These are phyloP conservation scores for Aaosphaeria arxii DNA, from an alignment of 2,329 filamentous ascomycete genomes.

Conservation along the genomic window DNA sequence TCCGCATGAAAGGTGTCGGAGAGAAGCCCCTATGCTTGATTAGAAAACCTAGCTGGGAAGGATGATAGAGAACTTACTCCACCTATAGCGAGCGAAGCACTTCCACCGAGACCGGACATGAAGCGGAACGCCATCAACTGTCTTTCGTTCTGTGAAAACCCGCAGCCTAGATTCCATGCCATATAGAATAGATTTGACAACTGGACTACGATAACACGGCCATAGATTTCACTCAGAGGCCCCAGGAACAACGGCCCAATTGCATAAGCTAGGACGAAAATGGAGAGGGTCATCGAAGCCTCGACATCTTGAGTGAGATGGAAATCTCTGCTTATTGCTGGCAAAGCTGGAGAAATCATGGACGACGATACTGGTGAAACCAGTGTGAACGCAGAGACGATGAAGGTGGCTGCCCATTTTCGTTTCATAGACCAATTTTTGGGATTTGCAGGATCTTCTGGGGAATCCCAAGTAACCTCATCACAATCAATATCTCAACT, in stretches of 20 bases:
- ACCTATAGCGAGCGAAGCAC: conserved; percentile 37
- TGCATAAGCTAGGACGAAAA: conserved; percentile 40
- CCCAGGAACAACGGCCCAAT: conserved; percentile 38
- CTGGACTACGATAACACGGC: conserved; percentile 36
- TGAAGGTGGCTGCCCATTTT: conserved; percentile 45
- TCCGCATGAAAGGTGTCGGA: conserved; percentile 60
- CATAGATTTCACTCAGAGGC: conserved; percentile 38
- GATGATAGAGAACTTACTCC: conserved; percentile 18
- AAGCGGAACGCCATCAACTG: conserved; percentile 39
- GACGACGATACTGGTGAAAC: conserved; percentile 39
- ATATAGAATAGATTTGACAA: conserved; percentile 38
- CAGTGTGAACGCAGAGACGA: conserved; percentile 42
- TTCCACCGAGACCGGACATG: conserved; percentile 35
- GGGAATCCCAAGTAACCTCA: conserved; percentile 46
- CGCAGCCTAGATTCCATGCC: conserved; percentile 39
- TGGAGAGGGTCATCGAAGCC: conserved; percentile 33
- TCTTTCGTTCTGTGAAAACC: conserved; percentile 32
- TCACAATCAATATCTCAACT: conserved; percentile 2
- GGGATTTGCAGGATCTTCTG: conserved; percentile 46
- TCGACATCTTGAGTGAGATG: conserved; percentile 30
- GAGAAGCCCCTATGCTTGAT: conserved; percentile 21
- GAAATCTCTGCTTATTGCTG: conserved; percentile 29
- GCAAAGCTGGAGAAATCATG: conserved; percentile 38
- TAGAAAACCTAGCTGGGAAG: conserved; percentile 3
- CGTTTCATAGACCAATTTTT: conserved; percentile 45